A percentile compares a stretch with the other conserved stretches of the same genome.
Evolutionary conservation across 768 basidiomycete species (phyloP).

Genomic region (Gloeopeniophorella convolvens): DNA sequence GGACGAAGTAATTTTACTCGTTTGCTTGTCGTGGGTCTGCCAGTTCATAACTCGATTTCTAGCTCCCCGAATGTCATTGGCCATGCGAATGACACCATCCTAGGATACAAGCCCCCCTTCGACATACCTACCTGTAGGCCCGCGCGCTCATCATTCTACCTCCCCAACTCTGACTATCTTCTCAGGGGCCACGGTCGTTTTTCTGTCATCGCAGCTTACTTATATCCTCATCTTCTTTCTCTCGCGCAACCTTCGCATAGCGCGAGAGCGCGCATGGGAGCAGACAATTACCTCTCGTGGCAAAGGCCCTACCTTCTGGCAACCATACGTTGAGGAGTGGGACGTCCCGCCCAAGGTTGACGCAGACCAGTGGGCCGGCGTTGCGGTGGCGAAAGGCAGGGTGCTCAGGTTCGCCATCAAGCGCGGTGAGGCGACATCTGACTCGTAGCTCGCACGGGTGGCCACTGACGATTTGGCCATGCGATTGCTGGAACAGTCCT

Average conservation of each 20-base stretch:
- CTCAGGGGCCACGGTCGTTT: slow-evolving; percentile 66
- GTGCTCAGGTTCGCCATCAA: slow-evolving; percentile 39
- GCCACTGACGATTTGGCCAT: slow-evolving; percentile 10
- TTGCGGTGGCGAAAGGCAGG: slow-evolving; percentile 33
- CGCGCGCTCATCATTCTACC: background rate
- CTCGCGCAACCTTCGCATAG: slow-evolving; percentile 73
- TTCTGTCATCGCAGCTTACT: slow-evolving; percentile 70
- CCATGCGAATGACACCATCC: slow-evolving; percentile 52
- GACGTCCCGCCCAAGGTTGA: slow-evolving; percentile 45
- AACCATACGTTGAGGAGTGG: slow-evolving; percentile 79
- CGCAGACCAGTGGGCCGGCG: slow-evolving; percentile 27
- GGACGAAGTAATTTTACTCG: slow-evolving; percentile 38
- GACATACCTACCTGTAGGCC: slow-evolving; percentile 60
- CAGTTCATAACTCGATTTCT: background rate
- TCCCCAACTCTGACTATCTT: background rate
- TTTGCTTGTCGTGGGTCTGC: background rate
- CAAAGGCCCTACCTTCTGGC: slow-evolving; percentile 81
- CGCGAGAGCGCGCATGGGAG: slow-evolving; percentile 69
- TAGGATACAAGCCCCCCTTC: slow-evolving; percentile 63
- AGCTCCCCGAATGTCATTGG: slow-evolving; percentile 62
- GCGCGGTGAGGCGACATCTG: slow-evolving; percentile 31
- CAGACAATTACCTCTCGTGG: slow-evolving; percentile 80
- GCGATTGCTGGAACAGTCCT: slow-evolving; percentile 36
- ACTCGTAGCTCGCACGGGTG: background rate
- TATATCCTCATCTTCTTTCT: slow-evolving; percentile 78